Base-by-base conservation (phyloP, 2,329 filamentous ascomycete genomes). In the Byssothecium circinans region DNA sequence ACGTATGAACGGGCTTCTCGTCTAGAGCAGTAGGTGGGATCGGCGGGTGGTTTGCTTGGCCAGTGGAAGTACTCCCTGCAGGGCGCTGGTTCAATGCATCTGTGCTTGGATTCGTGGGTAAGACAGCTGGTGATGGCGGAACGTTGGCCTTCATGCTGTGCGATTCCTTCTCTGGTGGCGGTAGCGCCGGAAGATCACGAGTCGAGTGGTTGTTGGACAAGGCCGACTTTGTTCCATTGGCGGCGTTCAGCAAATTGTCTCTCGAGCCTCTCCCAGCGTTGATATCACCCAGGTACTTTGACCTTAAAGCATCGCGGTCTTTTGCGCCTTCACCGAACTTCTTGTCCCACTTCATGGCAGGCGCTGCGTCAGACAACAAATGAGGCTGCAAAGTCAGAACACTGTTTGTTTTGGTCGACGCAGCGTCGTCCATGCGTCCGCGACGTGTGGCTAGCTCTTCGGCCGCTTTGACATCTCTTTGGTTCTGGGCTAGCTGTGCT, bases 301-400 rank as follows among this genome's bases (percentile, higher is more conserved):
- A 85, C 44, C 91, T 85, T 53, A 95, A 86, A 7, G 86, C 79
- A 62, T 94, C 86, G 73, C 94, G 95, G 62, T 91, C 91, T 81
- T 92, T 87, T 3, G 87, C 80, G 61, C 92, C 86, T 75, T 95
- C 95, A 73, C 97, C 94, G 67, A 96, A 97, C 61, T 89, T 91
- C 70, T 84, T 95, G 25, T 92, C 90, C 94, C 94, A 99, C 71
- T 96, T 95, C 85, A 99, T 87, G 1, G 94, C 94, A 19, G 91
- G 88, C 8, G 88, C 94, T 15, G 91, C 92, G 68, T 96, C 94
- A 43, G 80, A 90, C 62, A 91, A 79, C 52, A 97, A 87, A 43
- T 85, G 81, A 1, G 91, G 88, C 66, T 96, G 91, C 38, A 97
- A 76, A 2, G 91, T 96, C 64, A 96, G 81, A 46, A 95, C 82